These are phyloP conservation scores for Rhinocladiella similis DNA, from an alignment of 2,329 filamentous ascomycete species.

Conservation along the genomic window DNA sequence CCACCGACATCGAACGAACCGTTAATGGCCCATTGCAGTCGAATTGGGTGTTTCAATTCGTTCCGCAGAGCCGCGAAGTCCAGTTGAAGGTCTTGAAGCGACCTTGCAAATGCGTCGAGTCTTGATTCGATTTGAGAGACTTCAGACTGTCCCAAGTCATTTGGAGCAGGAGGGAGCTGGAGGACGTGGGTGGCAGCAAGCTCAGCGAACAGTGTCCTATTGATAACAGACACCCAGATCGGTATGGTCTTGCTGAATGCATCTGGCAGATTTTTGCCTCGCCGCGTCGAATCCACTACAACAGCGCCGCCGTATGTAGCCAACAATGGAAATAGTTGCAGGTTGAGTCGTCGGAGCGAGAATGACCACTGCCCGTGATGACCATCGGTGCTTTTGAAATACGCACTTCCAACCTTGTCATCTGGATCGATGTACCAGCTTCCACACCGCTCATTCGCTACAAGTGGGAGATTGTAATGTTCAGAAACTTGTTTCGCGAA, in stretches of 20 bases:
- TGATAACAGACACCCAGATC: conserved; percentile 89
- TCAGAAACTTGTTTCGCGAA: conserved; percentile 67
- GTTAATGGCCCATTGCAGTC: conserved; percentile 25
- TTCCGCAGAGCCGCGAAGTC: conserved; percentile 17
- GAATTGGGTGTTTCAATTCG: conserved; percentile 18
- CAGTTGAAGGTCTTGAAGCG: conserved; percentile 43
- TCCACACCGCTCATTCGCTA: conserved; percentile 93
- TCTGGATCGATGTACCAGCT: conserved; percentile 83
- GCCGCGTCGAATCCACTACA: conserved; percentile 87
- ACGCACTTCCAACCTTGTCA: conserved; percentile 71
- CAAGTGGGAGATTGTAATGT: conserved; percentile 62
- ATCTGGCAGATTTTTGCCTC: conserved; percentile 93
- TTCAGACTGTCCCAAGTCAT: conserved; percentile 50
- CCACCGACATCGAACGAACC: conserved; percentile 5
- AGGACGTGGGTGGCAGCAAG: conserved; percentile 53
- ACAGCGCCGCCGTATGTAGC: conserved; percentile 61
- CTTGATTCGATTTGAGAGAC: conserved; percentile 65
- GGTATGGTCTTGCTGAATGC: conserved; percentile 91
- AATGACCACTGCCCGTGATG: conserved; percentile 91
- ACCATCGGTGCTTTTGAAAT: conserved; percentile 98
- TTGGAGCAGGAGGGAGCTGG: conserved; percentile 59
- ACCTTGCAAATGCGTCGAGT: conserved; percentile 57
- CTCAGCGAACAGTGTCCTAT: conserved; percentile 71
- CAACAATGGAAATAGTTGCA: conserved; percentile 73
- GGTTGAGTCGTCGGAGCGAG: conserved; percentile 78